These are phyloP conservation scores for Boletellus ananiceps DNA, from an alignment of 768 basidiomycete genomes.

Conservation along the genomic window DNA sequence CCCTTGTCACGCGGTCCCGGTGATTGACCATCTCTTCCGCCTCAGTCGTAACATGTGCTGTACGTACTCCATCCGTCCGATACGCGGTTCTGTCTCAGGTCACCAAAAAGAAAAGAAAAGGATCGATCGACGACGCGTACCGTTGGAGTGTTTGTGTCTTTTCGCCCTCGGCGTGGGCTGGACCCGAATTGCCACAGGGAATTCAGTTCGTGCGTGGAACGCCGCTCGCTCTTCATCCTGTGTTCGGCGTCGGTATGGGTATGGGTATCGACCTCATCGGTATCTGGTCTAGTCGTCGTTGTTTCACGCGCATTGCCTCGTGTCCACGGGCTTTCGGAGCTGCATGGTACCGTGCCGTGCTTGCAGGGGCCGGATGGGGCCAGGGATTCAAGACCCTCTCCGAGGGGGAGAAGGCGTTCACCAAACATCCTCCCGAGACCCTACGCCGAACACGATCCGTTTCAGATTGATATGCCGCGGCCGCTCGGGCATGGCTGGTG, in stretches of 20 bases:
- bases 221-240: background rate
- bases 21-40: background rate
- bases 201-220: no score
- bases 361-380: background rate
- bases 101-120: background rate
- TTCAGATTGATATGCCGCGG: constrained; percentile 2
- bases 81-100: constrained; percentile 4
- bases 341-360: background rate
- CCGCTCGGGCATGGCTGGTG: constrained; percentile 1
- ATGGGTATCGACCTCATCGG: background rate
- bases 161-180: no score
- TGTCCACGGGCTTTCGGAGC: background rate
- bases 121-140: background rate
- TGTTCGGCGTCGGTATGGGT: background rate
- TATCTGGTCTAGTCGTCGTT: background rate
- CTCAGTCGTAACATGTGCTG: background rate
- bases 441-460: background rate
- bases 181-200: no score
- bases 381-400: no score
- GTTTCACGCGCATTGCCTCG: constrained; percentile 2
- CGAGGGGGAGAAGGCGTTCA: no score
- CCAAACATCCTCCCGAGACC: background rate
- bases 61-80: constrained; percentile 4
- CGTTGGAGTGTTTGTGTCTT: background rate
- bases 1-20: background rate